Base-by-base conservation (phyloP, 371 early-diverging fungal genomes). In the Actinomortierella wolfii region DNA sequence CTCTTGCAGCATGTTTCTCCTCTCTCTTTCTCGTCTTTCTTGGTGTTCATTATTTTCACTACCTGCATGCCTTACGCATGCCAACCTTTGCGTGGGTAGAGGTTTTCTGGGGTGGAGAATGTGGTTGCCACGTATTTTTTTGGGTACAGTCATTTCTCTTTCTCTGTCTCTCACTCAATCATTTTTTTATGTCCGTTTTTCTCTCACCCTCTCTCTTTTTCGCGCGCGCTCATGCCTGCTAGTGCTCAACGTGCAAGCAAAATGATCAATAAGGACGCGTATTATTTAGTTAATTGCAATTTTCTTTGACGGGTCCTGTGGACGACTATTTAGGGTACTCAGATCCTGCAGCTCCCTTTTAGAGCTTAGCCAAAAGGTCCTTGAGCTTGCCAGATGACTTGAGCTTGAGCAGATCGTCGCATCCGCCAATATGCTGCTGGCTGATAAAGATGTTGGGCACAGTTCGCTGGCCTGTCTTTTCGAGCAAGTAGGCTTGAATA, bases 401-500 rank as follows among this genome's bases (percentile, higher is more conserved):
- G 23, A 84, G 81, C 14, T 61, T 74, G n/a, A 85, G 68, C 9
- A 94, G 77, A 25, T 86, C 86, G 46, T 89, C 89, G 61, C 84
- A 89, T n/a, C 96, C 96, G 46, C 97, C 97, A 64, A 95, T 73
- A 61, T 94, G 95, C 43, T 86, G 71, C 43, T 82, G 80, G 23
- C 85, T 81, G 63, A 94, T 87, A 77, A 94, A 97, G 56, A 96
- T 89, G 77, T 95, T 96, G 56, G 97, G 97, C 28, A 96, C 96
- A 5, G 95, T 94, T 24, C 87, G 80, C 81, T 95, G 94, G 0
- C 86, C 83, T 11, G 93, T 94, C 61, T 89, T 66, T 54, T 86
- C 80, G 1, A 56, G 59, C 24, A 97, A 84, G 40, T 86, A 86
- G 11, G 59, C 65, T 75, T 96, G 96, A 57, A 97, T 94, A 3